Percentiles rank a stretch among this genome's conserved stretches.
These are phyloP conservation scores for Boletus rubescentipes DNA, from an alignment of 768 basidiomycete species.

Conservation along the genomic window DNA sequence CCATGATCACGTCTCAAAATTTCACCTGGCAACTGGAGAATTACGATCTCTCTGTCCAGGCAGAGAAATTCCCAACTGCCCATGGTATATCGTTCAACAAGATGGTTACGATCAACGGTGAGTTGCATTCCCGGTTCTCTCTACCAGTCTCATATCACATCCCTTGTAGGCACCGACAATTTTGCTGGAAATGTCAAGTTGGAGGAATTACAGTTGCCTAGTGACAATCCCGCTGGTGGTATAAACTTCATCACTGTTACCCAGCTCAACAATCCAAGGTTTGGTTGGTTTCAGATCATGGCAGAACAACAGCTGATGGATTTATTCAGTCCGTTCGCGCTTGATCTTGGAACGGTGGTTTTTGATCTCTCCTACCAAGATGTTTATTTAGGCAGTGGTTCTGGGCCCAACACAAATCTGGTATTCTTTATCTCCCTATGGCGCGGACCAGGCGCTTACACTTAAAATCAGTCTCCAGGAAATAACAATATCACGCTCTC, in stretches of 20 bases:
- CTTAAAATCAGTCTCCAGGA: conserved; percentile 43
- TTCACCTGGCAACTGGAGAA: conserved; percentile 69
- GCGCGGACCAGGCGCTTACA: neutral
- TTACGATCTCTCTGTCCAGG: conserved; percentile 58
- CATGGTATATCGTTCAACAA: conserved; percentile 68
- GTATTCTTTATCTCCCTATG: conserved; percentile 31
- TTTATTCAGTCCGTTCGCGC: conserved; percentile 56
- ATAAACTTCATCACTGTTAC: conserved; percentile 64
- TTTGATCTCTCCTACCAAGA: conserved; percentile 61
- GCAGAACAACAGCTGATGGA: neutral
- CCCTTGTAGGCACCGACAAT: conserved; percentile 51
- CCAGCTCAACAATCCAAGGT: conserved; percentile 58
- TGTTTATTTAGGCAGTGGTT: conserved; percentile 56
- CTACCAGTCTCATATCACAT: neutral
- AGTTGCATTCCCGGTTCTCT: conserved; percentile 3
- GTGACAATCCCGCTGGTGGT: conserved; percentile 64
- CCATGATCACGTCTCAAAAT: conserved; percentile 62
- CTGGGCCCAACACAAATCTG: conserved; percentile 49
- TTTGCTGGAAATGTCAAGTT: conserved; percentile 58
- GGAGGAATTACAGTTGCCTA: conserved; percentile 60
- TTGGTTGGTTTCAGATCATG: conserved; percentile 14
- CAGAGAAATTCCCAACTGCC: conserved; percentile 64
- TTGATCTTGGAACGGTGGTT: conserved; percentile 64
- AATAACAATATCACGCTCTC: conserved; percentile 56
- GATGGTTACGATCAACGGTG: conserved; percentile 54